These are phyloP conservation scores for Oemleria cerasiformis DNA, from an alignment of 306 rosid genomes.

Conservation along the genomic window DNA sequence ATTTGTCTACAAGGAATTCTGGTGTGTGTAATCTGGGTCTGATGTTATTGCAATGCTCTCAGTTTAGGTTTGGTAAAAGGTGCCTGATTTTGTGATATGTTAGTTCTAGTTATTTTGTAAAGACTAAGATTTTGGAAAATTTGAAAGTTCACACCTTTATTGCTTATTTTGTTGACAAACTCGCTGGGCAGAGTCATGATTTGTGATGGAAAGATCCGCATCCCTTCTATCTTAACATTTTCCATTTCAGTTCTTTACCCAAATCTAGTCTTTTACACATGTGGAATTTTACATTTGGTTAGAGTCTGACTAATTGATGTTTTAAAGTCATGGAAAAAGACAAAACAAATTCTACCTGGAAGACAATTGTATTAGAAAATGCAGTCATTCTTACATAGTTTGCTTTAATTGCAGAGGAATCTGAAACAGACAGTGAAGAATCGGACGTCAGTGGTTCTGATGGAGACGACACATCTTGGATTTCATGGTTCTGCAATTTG, in stretches of 20 bases:
- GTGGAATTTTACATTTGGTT: neutral
- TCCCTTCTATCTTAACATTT: neutral
- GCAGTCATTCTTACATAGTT: conserved; percentile 1
- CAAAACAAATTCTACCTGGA: neutral
- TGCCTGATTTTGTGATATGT: neutral
- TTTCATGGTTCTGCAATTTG: conserved; percentile 98
- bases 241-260: neutral
- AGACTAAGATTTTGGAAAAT: neutral
- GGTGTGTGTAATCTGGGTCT: neutral
- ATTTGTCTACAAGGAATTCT: neutral
- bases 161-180: neutral
- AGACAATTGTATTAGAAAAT: neutral
- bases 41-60: neutral
- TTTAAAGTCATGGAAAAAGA: neutral
- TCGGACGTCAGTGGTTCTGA: conserved; percentile 98
- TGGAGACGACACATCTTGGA: conserved; percentile 97
- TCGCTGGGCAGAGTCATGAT: neutral
- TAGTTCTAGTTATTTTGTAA: neutral
- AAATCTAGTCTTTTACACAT: neutral
- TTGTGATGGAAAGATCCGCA: neutral
- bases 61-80: neutral
- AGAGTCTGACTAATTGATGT: neutral
- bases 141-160: neutral
- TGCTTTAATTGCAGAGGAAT: conserved; percentile 71
- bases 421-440: conserved; percentile 94